phyloP scores from a whole-genome alignment of 192 early-diverging fungal genomes.

The Entophlyctis helioformis region DNA sequence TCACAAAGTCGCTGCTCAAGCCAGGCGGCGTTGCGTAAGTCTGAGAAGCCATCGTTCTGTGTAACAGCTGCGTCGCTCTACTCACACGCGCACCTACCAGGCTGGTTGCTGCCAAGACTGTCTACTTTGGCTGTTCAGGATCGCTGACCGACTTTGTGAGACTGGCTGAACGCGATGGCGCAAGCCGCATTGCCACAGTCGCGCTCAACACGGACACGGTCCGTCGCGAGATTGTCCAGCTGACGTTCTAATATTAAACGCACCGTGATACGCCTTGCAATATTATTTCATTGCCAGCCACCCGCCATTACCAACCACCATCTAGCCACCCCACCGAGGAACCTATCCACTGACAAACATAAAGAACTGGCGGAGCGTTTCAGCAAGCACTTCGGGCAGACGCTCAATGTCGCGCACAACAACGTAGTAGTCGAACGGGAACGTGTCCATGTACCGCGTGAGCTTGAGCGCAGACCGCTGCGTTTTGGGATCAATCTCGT shows the following conservation, averaged over 20 bases:
- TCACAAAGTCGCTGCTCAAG: constrained; percentile 16
- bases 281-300: too few relatives aligned
- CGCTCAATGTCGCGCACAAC: constrained; percentile 78
- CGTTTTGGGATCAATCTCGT: constrained; percentile 28
- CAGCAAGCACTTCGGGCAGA: constrained; percentile 77
- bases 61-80: background rate
- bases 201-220: constrained; percentile 50
- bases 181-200: constrained; percentile 45
- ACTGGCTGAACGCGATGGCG: constrained; percentile 38
- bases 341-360: constrained; percentile 46
- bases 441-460: constrained; percentile 82
- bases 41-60: background rate
- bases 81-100: constrained; percentile 8
- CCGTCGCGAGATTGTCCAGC: constrained; percentile 58
- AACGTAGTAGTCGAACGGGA: constrained; percentile 97
- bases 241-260: too few relatives aligned
- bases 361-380: constrained; percentile 95
- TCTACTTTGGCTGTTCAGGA: constrained; percentile 92
- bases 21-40: constrained; percentile 11
- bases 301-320: too few relatives aligned
- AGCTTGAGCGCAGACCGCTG: constrained; percentile 58
- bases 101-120: constrained; percentile 80
- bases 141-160: constrained; percentile 63
- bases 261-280: too few relatives aligned
- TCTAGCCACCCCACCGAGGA: too few relatives aligned